Base-by-base conservation (phyloP, 129 eudicot genomes). In the Deinandra increscens region DNA sequence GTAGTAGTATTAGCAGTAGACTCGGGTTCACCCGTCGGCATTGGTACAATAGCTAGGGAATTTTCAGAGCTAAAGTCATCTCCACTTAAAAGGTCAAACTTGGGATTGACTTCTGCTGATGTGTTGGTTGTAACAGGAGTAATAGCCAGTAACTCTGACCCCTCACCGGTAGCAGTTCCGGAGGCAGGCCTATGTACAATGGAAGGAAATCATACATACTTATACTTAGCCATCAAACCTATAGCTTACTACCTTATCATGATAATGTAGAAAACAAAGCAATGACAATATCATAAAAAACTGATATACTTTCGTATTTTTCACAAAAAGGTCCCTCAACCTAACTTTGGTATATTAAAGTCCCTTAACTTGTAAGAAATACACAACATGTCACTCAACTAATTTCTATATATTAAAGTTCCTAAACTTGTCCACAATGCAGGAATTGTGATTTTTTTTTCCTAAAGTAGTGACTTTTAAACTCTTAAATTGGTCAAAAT, bases 11-110 rank as follows among this genome's bases (percentile, higher is more conserved):
- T n/a, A 15, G 77, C 73, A 34, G 79, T 66, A 9, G 95, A 75
- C 78, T 77, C 86, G 9, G 88, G 81, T 66, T 71, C 90, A 48
- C 90, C 82, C 17, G 70, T 83, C 4, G 97, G 90, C 22, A 73
- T 83, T 6, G 97, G 92, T 60, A 91, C 97, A 60, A 91, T 75
- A 14, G 97, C 97, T 56, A 91, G 70, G 2, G 87, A 63, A 68
- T 80, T 78, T 58, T 81, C 88, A 50, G 80, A 75, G 77, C 80
- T 76, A 44, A 90, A 82, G 73, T 87, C 97, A 64, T 87, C 95
- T 60, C 97, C 97, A 73, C 95, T 85, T 71, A 91, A 74, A 66
- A 91, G 97, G 75, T 91, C 97, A 70, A 87, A 81, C 76, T 83
- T 87, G 6, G 92, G 81, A 48, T 56, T 70, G 38, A 73, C 68